These are phyloP conservation scores for Termitomyces sp. DNA, from an alignment of 768 basidiomycete genomes.

Conservation along the genomic window DNA sequence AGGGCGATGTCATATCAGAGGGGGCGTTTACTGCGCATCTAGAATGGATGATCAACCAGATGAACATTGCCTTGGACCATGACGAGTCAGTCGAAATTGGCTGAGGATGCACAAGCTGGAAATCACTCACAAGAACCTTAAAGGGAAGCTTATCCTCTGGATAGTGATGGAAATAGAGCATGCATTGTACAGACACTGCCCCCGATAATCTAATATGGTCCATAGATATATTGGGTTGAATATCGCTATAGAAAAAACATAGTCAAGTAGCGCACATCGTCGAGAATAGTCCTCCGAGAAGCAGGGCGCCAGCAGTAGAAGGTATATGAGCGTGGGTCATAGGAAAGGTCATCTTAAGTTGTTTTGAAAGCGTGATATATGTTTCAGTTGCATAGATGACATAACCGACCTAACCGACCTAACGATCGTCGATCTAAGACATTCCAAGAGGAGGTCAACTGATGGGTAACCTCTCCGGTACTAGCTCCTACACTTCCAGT, in stretches of 20 bases:
- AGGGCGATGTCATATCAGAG: not conserved
- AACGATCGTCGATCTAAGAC: not conserved
- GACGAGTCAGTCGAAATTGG: not conserved
- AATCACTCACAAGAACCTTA: constrained; percentile 7
- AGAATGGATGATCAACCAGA: not conserved
- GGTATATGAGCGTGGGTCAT: constrained; percentile 2
- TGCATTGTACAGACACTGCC: constrained; percentile 5
- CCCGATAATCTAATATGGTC: constrained; percentile 6
- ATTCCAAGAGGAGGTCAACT: not conserved
- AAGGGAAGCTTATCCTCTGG: constrained; percentile 1
- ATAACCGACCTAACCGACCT: not conserved
- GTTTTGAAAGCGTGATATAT: not conserved
- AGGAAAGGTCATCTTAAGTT: not conserved
- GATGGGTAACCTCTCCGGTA: too few relatives aligned
- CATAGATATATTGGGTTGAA: not conserved
- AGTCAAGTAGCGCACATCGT: constrained; percentile 3
- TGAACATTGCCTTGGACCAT: not conserved
- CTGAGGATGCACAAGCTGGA: not conserved
- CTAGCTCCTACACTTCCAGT: not conserved
- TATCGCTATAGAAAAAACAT: not conserved
- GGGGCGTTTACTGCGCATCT: too few relatives aligned
- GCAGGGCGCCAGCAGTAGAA: constrained; percentile 8
- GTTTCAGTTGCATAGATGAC: not conserved
- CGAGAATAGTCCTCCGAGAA: constrained; percentile 10
- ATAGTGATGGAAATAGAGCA: constrained; percentile 8